Conservation (phyloP, 140 eudicot genomes). For the Anethum foeniculum region DNA sequence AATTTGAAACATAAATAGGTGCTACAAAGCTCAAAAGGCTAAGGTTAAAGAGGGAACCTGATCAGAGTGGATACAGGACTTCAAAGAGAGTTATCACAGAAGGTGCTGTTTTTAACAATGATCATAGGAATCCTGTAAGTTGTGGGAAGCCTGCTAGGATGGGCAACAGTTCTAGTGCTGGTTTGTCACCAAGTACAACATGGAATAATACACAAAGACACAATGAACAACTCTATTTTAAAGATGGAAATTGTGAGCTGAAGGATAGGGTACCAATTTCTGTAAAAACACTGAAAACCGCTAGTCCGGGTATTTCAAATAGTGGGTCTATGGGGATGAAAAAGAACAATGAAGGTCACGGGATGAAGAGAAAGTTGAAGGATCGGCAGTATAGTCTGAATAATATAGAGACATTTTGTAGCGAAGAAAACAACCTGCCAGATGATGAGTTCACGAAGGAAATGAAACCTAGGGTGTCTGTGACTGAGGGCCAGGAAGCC, state of each 20-base stretch:
- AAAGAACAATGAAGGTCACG: conserved; percentile 22
- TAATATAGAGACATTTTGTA: conserved; percentile 20
- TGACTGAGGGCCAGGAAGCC: conserved; percentile 29
- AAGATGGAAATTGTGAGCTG: conserved; percentile 12
- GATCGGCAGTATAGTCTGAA: conserved; percentile 41
- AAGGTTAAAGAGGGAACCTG: conserved; percentile 39
- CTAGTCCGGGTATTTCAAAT: not conserved
- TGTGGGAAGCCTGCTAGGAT: not conserved
- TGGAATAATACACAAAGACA: conserved; percentile 16
- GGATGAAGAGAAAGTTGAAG: conserved; percentile 60
- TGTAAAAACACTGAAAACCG: not conserved
- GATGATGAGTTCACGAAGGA: conserved; percentile 26
- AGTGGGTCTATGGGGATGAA: conserved; percentile 20
- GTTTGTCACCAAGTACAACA: conserved; percentile 19
- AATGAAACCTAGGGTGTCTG: conserved; percentile 39
- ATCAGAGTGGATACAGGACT: conserved; percentile 25
- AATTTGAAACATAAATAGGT: conserved; percentile 38
- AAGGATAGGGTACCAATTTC: conserved; percentile 6
- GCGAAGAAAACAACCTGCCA: conserved; percentile 19
- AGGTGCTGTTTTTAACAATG: conserved; percentile 16
- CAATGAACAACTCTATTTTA: not conserved
- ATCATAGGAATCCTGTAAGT: conserved; percentile 11
- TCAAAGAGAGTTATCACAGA: conserved; percentile 35
- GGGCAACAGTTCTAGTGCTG: conserved; percentile 17
- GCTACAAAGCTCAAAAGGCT: conserved; percentile 36